Percentiles rank a stretch among this genome's conserved stretches.
phyloP scores from a whole-genome alignment of 352 stramenopile genomes.

The Blastocystis sp. region DNA sequence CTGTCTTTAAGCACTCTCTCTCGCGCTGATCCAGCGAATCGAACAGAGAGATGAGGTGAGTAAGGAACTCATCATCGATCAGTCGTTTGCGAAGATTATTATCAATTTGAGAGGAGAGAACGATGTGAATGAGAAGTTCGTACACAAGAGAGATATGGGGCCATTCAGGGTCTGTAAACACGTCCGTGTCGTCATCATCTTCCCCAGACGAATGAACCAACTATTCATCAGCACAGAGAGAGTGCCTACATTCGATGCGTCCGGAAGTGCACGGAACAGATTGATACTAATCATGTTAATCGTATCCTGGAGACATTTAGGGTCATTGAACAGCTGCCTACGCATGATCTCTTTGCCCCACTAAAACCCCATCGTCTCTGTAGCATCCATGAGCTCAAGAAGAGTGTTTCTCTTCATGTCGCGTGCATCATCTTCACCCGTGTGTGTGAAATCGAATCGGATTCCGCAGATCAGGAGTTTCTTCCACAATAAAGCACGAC shows the following conservation, averaged over 20 bases:
- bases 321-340: constrained; percentile 52
- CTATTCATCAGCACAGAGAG: constrained; percentile 62
- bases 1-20: constrained; percentile 97
- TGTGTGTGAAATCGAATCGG: constrained; percentile 58
- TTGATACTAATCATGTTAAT: constrained; percentile 82
- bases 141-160: constrained; percentile 95
- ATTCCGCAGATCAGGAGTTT: constrained; percentile 58
- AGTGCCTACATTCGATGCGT: constrained; percentile 64
- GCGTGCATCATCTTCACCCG: constrained; percentile 36
- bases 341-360: constrained; percentile 74
- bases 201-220: constrained; percentile 86
- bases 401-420: constrained; percentile 97
- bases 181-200: constrained; percentile 95
- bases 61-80: constrained; percentile 89
- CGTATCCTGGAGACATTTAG: constrained; percentile 57
- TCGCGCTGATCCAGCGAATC: constrained; percentile 92
- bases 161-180: constrained; percentile 89
- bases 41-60: constrained; percentile 88
- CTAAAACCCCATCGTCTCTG: constrained; percentile 86
- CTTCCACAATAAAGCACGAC: constrained; percentile 54
- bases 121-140: constrained; percentile 97
- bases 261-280: constrained; percentile 82
- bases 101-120: constrained; percentile 91
- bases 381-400: constrained; percentile 96
- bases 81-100: constrained; percentile 89